These are phyloP conservation scores for Boletus rufocinnamomeus DNA, from an alignment of 768 basidiomycete species.

Conservation along the genomic window DNA sequence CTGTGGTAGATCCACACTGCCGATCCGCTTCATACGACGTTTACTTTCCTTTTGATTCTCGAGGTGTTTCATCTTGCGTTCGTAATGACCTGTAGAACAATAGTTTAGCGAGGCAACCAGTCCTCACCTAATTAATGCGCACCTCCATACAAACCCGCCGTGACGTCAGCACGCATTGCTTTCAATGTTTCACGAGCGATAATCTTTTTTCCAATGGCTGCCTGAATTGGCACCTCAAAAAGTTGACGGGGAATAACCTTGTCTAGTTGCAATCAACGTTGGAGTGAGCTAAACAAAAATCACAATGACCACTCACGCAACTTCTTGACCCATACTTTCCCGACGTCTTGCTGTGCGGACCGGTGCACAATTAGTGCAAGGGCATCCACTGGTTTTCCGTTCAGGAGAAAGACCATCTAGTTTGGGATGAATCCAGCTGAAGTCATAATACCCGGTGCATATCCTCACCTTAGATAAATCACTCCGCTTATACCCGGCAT, in stretches of 20 bases:
- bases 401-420: constrained; percentile 90
- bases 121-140: constrained; percentile 11
- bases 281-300: background rate
- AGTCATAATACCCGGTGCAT: background rate
- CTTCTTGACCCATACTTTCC: constrained; percentile 86
- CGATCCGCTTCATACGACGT: constrained; percentile 83
- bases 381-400: constrained; percentile 89
- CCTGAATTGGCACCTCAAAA: constrained; percentile 96
- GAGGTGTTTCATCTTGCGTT: constrained; percentile 88
- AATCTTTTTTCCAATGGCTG: constrained; percentile 82
- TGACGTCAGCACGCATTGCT: constrained; percentile 88
- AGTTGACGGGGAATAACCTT: constrained; percentile 91
- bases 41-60: constrained; percentile 95
- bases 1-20: constrained; percentile 88
- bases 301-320: constrained; percentile 60
- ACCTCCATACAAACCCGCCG: constrained; percentile 92
- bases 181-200: constrained; percentile 88
- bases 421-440: constrained; percentile 3
- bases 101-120: background rate
- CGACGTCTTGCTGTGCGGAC: constrained; percentile 72
- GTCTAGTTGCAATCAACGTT: constrained; percentile 44
- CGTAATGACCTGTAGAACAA: constrained; percentile 68
- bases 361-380: constrained; percentile 90
- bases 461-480: constrained; percentile 75
- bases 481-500: constrained; percentile 83